Evolutionary conservation across 768 basidiomycete species (phyloP), one percentile per base, ranked within the genome.

Genomic region (Phaeotremella fagi): DNA sequence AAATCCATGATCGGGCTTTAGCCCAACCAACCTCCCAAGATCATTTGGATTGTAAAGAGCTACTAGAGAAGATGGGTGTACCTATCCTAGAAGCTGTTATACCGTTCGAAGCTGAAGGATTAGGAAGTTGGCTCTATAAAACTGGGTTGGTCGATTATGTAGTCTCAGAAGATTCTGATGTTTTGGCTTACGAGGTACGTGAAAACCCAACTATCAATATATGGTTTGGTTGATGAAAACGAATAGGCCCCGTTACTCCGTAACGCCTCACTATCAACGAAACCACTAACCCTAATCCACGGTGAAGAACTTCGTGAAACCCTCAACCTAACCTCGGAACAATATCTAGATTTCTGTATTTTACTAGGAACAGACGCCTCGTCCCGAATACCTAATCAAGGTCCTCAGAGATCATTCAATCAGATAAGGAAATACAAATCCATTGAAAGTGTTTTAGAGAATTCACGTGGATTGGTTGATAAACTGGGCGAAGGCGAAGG

Each of bases 301-400:
- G 88, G 87, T 3, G 60, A 79, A 1, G 79, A 83, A 2, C 77
- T 90, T 18, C 85, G 84, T 7, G 55, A 72, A 0, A 76, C 76
- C 5, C 80, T 90, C 29, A 68, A 77, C 11, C 81, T 95, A 24
- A 76, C 80, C 59, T 79, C 79, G 6, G 65, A 77, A 0, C 70
- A 81, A 45, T 91, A 81, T 72, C 72, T 94, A 62, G 91, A 95
- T 75, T 90, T 94, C 73, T 84, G 83, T 0, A 81, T 94, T 46
- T 79, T 95, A 4, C 80, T 91, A 9, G 91, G 91, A 11, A 94
- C 90, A 1, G 91, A 95, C 73, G 92, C 94, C 63, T 85, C 88
- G 0, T 82, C 85, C 42, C 83, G 91, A 3, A 87, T 95, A 54
- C 85, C 82, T 51, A 83, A 85, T 55, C 78, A 94, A 1, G 91